Evolutionary conservation across 305 asterid species (phyloP), one percentile per base, ranked within the genome.

Genomic region (Plantago coronopus): DNA sequence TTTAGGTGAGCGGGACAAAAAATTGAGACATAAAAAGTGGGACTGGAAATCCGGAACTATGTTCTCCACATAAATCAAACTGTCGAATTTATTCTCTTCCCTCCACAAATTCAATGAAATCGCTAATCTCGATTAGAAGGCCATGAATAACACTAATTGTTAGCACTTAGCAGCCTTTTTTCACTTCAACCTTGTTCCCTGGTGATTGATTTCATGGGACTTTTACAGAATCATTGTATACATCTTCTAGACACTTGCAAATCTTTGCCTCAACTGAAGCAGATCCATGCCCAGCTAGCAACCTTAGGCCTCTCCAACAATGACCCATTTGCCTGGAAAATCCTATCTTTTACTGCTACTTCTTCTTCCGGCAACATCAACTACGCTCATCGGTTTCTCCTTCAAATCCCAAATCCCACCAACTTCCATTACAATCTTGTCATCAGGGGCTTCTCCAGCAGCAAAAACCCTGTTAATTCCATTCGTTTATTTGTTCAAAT

Each of bases 261-360:
- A 49, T 82, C 77, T 13, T 67, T 83, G 61, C 51, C 76, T 29
- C 85, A 79, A 45, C 71, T 90, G 17, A 82, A 78, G 69, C 87
- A 82, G 68, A 83, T 91, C 58, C 97, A 91, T n/a, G 81, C 83
- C 3, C 70, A 80, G 17, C 63, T 85, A 23, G 81, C 75, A 50
- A 65, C 80, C 54, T 76, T 70, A 7, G 89, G 91, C 64, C 77
- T 81, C 70, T 80, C 82, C 65, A 71, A 57, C 22, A 38, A 48
- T 44, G 71, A 69, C 23, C 82, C 76, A 15, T 79, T 79, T n/a
- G 73, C 75, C 18, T 71, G 83, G 64, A 81, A 73, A 65, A 57
- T 89, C 64, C 89, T 86, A 56, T 72, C 76, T 15, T 73, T 76
- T 49, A 57, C 83, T 8, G 79, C 91, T 46, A 59, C 81, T n/a